Percentiles rank a stretch among this genome's conserved stretches.
Conservation (phyloP, 2,329 filamentous ascomycete genomes). For the Bretziella fagacearum region DNA sequence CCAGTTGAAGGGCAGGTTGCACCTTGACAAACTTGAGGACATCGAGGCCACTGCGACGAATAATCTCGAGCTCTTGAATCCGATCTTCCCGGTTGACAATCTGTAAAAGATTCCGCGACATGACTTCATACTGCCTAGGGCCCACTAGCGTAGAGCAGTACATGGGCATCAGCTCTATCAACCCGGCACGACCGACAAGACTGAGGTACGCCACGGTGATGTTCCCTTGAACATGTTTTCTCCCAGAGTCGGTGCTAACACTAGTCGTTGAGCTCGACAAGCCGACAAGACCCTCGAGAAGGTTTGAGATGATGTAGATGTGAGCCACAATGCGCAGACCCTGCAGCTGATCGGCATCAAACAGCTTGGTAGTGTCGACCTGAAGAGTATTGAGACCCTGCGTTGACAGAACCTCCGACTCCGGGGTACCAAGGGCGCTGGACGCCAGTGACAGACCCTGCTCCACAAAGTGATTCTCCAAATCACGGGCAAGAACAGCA, state of each 20-base stretch:
- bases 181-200: constrained; percentile 52
- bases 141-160: constrained; percentile 67
- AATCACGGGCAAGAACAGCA: constrained; percentile 49
- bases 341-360: constrained; percentile 41
- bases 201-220: constrained; percentile 70
- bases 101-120: constrained; percentile 62
- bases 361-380: constrained; percentile 30
- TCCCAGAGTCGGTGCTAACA: not conserved
- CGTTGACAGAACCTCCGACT: constrained; percentile 16
- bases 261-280: not conserved
- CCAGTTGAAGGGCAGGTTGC: constrained; percentile 39
- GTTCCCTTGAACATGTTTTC: constrained; percentile 45
- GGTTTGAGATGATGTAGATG: constrained; percentile 44
- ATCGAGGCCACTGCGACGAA: constrained; percentile 59
- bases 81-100: constrained; percentile 50
- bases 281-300: constrained; percentile 41
- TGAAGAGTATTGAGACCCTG: constrained; percentile 21
- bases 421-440: constrained; percentile 21
- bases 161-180: constrained; percentile 65
- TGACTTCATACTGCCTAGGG: constrained; percentile 47
- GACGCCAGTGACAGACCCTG: constrained; percentile 36
- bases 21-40: constrained; percentile 54
- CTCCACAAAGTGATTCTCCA: constrained; percentile 39
- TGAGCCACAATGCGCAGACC: constrained; percentile 54
- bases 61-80: constrained; percentile 51